Evolutionary conservation across 805 yeast genomes (phyloP).

Genomic region (Maudiozyma saulgeensis): DNA sequence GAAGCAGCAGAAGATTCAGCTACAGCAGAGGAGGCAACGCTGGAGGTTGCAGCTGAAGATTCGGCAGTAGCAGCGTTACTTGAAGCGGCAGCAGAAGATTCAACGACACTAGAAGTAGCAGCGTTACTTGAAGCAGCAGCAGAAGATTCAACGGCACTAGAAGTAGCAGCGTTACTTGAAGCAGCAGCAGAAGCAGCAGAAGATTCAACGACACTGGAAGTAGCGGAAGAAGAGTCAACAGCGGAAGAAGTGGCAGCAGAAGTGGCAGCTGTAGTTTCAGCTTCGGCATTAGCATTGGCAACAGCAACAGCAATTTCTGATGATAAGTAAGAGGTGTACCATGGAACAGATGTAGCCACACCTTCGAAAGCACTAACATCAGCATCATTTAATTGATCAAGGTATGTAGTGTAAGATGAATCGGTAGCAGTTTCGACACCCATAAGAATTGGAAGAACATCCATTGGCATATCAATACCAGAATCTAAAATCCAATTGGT

Average conservation of each 20-base stretch:
- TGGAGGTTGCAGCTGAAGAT: not conserved
- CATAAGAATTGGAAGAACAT: not conserved
- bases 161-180: not conserved
- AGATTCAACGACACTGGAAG: not conserved
- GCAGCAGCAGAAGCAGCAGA: not conserved
- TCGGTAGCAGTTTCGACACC: not conserved
- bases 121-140: not conserved
- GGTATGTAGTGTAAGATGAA: not conserved
- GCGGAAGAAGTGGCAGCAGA: not conserved
- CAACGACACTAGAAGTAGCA: too few species aligned
- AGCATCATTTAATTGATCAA: conserved; percentile 5
- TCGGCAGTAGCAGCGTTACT: not conserved
- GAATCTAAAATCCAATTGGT: not conserved
- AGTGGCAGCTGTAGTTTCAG: not conserved
- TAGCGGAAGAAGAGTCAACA: not conserved
- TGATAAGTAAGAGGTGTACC: conserved; percentile 22
- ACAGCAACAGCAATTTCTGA: conserved; percentile 5
- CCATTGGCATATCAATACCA: not conserved
- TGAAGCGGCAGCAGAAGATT: not conserved
- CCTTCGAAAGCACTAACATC: not conserved
- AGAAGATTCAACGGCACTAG: not conserved
- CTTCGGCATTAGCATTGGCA: not conserved
- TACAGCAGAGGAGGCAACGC: not conserved
- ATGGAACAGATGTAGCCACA: conserved; percentile 23
- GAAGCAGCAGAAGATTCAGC: not conserved